Conservation (phyloP, 2,329 filamentous ascomycete genomes). For the Diaporthe ilicicola region DNA sequence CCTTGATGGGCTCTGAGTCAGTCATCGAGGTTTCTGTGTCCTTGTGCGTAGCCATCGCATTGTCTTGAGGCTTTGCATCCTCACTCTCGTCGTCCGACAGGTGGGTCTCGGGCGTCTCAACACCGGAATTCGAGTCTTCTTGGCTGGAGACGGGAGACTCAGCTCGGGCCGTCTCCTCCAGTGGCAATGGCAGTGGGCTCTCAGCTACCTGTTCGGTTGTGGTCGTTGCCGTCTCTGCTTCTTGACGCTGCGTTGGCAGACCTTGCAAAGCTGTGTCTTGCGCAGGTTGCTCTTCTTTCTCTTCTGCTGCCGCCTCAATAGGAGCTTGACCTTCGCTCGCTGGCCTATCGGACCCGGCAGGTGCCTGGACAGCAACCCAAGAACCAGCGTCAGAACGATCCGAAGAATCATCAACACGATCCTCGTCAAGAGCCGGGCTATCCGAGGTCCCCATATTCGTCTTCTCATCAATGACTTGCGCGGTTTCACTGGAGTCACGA, state of each 20-base stretch:
- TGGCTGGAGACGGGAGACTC: constrained; percentile 3
- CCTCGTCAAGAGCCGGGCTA: background rate
- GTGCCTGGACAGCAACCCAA: constrained; percentile 21
- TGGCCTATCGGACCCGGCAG: constrained; percentile 8
- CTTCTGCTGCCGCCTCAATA: constrained; percentile 10
- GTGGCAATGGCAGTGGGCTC: background rate
- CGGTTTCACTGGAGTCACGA: background rate
- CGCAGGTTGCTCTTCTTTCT: background rate
- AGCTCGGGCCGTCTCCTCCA: background rate
- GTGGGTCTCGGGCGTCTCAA: constrained; percentile 9
- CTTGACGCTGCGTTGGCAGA: background rate
- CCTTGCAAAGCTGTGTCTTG: background rate
- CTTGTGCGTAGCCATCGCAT: background rate
- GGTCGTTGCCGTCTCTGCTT: background rate
- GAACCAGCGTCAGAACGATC: constrained; percentile 18
- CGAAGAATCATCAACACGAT: constrained; percentile 13
- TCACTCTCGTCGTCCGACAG: constrained; percentile 1
- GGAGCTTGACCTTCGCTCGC: background rate
- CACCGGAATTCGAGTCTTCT: background rate
- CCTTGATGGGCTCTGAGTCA: constrained; percentile 19
- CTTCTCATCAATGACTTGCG: background rate
- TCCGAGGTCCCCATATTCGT: background rate
- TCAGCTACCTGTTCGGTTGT: background rate
- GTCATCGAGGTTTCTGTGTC: constrained; percentile 20
- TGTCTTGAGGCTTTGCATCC: background rate